phyloP scores from a whole-genome alignment of 768 basidiomycete genomes.

The Hydnomerulius pinastri region DNA sequence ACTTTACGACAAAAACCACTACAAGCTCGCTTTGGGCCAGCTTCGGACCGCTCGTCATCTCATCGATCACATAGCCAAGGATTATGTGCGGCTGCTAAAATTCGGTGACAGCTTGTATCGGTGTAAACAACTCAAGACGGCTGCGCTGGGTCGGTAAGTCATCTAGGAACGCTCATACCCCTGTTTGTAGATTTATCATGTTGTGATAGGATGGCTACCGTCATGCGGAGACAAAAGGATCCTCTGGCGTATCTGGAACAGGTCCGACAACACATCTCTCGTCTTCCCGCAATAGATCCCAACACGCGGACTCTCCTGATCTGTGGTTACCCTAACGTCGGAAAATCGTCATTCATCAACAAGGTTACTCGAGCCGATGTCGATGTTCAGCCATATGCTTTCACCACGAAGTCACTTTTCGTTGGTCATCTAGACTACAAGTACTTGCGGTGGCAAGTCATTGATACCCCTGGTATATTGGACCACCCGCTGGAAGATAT shows the following conservation, averaged over 20 bases:
- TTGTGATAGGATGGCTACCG: constrained; percentile 86
- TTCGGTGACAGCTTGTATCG: constrained; percentile 98
- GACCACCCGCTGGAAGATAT: constrained; percentile 99
- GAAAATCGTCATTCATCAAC: constrained; percentile 99
- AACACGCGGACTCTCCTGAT: constrained; percentile 97
- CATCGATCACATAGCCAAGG: constrained; percentile 96
- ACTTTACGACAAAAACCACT: constrained; percentile 99
- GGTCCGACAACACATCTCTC: constrained; percentile 98
- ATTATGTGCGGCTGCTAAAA: constrained; percentile 94
- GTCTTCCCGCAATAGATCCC: constrained; percentile 97
- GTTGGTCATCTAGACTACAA: constrained; percentile 99
- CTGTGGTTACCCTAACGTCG: constrained; percentile 99
- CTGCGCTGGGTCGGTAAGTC: constrained; percentile 92
- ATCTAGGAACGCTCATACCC: background rate
- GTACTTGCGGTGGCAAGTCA: constrained; percentile 99
- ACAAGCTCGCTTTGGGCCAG: constrained; percentile 97
- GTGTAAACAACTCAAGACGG: constrained; percentile 97
- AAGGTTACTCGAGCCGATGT: constrained; percentile 99
- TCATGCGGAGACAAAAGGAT: constrained; percentile 99
- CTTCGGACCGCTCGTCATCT: constrained; percentile 94
- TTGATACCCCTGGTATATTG: constrained; percentile 97
- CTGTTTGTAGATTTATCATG: constrained; percentile 5
- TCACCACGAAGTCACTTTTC: constrained; percentile 98
- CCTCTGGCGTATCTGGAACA: constrained; percentile 98
- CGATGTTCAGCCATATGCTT: constrained; percentile 98